These are phyloP conservation scores for Favolaschia claudopus DNA, from an alignment of 768 basidiomycete genomes.

Conservation along the genomic window DNA sequence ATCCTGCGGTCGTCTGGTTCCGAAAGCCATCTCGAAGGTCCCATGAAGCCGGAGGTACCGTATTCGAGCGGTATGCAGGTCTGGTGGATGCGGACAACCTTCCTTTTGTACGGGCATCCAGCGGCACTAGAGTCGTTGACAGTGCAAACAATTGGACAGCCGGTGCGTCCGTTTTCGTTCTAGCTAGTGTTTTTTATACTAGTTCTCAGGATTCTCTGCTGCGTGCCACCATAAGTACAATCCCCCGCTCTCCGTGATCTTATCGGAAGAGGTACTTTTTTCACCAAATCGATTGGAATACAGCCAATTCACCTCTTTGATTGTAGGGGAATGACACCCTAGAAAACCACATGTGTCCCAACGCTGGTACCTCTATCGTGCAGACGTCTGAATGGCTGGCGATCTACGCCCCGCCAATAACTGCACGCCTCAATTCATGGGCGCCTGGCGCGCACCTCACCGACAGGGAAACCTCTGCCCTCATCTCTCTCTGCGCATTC, in stretches of 20 bases:
- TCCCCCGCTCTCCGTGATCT: conserved; percentile 61
- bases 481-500: conserved; percentile 83
- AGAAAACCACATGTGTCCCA: conserved; percentile 70
- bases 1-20: background rate
- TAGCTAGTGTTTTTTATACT: background rate
- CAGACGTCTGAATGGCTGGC: conserved; percentile 63
- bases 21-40: conserved; percentile 42
- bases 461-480: conserved; percentile 57
- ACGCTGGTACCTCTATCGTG: conserved; percentile 51
- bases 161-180: conserved; percentile 46
- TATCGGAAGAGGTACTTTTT: conserved; percentile 57
- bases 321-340: conserved; percentile 70
- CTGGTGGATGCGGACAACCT: conserved; percentile 43
- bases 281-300: background rate
- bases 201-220: conserved; percentile 68
- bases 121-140: conserved; percentile 64
- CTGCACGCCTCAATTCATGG: conserved; percentile 62
- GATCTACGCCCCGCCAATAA: conserved; percentile 62
- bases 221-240: conserved; percentile 56
- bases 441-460: conserved; percentile 71
- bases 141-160: conserved; percentile 77
- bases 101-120: conserved; percentile 60
- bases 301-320: background rate
- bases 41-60: conserved; percentile 43
- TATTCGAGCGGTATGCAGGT: conserved; percentile 50